Evolutionary conservation across 306 rosid species (phyloP).

Genomic region (Cicer pinnatifidum): DNA sequence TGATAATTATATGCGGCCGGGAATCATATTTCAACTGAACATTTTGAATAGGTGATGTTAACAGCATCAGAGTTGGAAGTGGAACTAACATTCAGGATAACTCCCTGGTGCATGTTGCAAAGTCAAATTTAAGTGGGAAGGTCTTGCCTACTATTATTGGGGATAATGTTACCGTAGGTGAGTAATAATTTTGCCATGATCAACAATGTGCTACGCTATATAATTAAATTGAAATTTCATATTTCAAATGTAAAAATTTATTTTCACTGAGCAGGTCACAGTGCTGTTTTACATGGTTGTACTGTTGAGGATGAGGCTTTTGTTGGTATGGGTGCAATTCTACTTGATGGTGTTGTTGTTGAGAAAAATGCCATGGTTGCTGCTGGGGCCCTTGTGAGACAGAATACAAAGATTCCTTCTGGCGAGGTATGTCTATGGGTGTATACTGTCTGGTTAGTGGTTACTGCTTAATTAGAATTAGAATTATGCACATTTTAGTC

Average conservation of each 20-base stretch:
- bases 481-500: conserved; percentile 28
- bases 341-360: conserved; percentile 87
- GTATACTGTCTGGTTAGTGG: conserved; percentile 22
- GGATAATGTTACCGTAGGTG: conserved; percentile 89
- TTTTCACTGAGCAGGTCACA: conserved; percentile 65
- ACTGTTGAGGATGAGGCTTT: conserved; percentile 93
- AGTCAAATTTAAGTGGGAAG: conserved; percentile 86
- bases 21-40: conserved; percentile 1
- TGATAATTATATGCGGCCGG: neutral
- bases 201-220: conserved; percentile 19
- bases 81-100: conserved; percentile 97
- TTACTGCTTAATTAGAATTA: neutral
- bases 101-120: conserved; percentile 93
- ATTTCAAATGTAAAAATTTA: conserved; percentile 9
- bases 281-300: conserved; percentile 91
- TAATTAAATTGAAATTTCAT: neutral
- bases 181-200: conserved; percentile 45
- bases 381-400: conserved; percentile 93
- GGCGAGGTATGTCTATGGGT: conserved; percentile 73
- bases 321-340: conserved; percentile 90
- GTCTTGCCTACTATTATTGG: conserved; percentile 87
- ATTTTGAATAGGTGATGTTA: conserved; percentile 73
- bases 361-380: conserved; percentile 94
- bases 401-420: conserved; percentile 78
- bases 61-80: conserved; percentile 82